Percentiles rank a stretch among this genome's conserved stretches.
Conservation (phyloP, 148 eudicot species). For the Spergularia bocconei region DNA sequence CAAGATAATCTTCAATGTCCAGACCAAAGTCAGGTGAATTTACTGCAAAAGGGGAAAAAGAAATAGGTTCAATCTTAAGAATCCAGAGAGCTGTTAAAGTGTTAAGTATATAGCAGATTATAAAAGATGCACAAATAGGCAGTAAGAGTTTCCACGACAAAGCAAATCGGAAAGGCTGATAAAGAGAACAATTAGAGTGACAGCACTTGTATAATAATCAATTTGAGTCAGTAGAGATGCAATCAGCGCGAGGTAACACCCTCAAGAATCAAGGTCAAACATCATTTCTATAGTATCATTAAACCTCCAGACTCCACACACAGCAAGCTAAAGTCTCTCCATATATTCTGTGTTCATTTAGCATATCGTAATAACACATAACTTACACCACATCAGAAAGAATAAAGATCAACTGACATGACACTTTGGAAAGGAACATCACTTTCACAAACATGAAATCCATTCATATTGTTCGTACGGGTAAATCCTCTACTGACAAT, state of each 20-base stretch:
- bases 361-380: not conserved
- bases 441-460: not conserved
- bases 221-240: not conserved
- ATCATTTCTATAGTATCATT: not conserved
- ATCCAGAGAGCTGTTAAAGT: not conserved
- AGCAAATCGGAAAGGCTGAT: not conserved
- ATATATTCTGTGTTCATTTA: not conserved
- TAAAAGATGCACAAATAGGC: not conserved
- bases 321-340: not conserved
- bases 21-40: conserved; percentile 69
- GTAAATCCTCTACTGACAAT: not conserved
- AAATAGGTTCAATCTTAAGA: conserved; percentile 4
- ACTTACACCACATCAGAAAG: not conserved
- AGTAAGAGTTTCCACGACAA: not conserved
- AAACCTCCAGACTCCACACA: not conserved
- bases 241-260: not conserved
- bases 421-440: not conserved
- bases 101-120: not conserved
- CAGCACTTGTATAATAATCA: not conserved
- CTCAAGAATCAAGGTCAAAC: not conserved
- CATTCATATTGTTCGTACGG: too few relatives aligned
- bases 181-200: not conserved
- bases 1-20: conserved; percentile 91
- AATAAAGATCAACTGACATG: not conserved
- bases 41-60: conserved; percentile 49